Base-by-base conservation (phyloP, 495 filamentous ascomycete species). In the Penicillium canescens region DNA sequence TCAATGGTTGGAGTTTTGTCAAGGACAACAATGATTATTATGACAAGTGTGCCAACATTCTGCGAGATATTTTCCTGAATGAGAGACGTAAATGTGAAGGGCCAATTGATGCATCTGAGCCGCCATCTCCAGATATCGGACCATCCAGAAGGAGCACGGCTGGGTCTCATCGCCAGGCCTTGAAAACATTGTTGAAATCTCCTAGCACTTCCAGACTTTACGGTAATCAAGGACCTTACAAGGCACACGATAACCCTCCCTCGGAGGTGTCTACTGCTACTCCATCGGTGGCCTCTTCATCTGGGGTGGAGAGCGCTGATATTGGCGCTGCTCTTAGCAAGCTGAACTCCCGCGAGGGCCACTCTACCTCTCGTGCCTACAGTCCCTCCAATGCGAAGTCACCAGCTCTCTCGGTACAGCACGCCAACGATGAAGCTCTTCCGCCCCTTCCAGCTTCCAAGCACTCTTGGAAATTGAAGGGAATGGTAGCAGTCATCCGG, bases 11-110 rank as follows among this genome's bases (percentile, higher is more conserved):
- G 94, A 97, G 93, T 63, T 99, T 99, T 65, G 94, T 99, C 64
- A 99, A 99, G 70, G 94, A 99, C 70, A 99, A 99, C 64, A 91
- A 96, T 41, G 91, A 95, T 42, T 99, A 99, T 61, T 99, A 99
- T 61, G 90, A 98, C 62, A 89, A 89, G 62, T 92, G 87, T 59
- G 86, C 94, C 12, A 84, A 73, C 44, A 96, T 98, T 48, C 74
- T 99, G 34, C 87, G 85, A 59, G 84, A 94, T 7, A 90, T 90
- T 65, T 99, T 98, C 63, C 73, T 93, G 49, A 80, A 78, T 49
- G 93, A 96, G 67, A 88, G 83, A 59, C 77, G 81, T 43, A 78
- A 75, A 45, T 73, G 68, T 49, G 76, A 84, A 24, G 74, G 75
- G 2, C 54, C 46, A 18, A 36, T 61, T 67, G 77, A 71, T 49